phyloP scores from a whole-genome alignment of 2,329 filamentous ascomycete species.

The Monilinia fructicola region DNA sequence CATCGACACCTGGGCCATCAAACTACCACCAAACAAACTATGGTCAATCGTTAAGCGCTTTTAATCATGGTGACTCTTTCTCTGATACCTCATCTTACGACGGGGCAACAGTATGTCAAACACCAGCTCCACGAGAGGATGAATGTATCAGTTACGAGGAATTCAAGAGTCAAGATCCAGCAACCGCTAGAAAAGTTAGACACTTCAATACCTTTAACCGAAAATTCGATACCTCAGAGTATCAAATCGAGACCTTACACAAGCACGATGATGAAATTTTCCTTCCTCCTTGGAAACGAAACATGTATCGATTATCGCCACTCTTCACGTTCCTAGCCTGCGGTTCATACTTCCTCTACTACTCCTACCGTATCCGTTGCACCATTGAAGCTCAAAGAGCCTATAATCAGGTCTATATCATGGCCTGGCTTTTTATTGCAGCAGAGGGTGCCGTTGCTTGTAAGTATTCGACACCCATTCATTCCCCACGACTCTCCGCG shows the following conservation, averaged over 20 bases:
- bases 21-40: background rate
- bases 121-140: slow-evolving; percentile 16
- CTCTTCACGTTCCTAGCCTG: slow-evolving; percentile 31
- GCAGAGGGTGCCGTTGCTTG: slow-evolving; percentile 53
- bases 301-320: slow-evolving; percentile 32
- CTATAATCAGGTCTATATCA: slow-evolving; percentile 45
- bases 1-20: background rate
- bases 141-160: slow-evolving; percentile 14
- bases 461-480: slow-evolving; percentile 21
- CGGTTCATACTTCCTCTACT: slow-evolving; percentile 45
- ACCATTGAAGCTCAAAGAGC: slow-evolving; percentile 52
- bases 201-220: slow-evolving; percentile 20
- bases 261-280: slow-evolving; percentile 32
- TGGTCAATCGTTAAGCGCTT: background rate
- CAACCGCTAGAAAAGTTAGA: background rate
- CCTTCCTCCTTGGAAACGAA: slow-evolving; percentile 29
- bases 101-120: slow-evolving; percentile 17
- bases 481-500: background rate
- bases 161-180: slow-evolving; percentile 15
- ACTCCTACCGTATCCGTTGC: slow-evolving; percentile 52
- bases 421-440: slow-evolving; percentile 58
- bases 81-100: slow-evolving; percentile 20
- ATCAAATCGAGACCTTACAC: slow-evolving; percentile 29
- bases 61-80: slow-evolving; percentile 12
- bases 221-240: slow-evolving; percentile 11